Evolutionary conservation across 179 eudicot species (phyloP).

Genomic region (Spergularia azorica): DNA sequence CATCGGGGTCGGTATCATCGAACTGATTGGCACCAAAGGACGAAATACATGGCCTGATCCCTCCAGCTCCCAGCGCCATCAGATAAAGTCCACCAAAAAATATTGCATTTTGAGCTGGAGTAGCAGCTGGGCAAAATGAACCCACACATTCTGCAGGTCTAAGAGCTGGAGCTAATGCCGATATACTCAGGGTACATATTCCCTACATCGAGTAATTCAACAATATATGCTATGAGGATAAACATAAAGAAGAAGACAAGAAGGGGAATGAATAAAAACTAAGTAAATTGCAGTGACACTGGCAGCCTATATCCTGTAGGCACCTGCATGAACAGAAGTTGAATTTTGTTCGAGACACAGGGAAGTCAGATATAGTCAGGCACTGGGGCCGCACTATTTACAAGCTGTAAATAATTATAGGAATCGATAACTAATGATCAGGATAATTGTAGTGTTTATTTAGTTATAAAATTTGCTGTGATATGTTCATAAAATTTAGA

Average conservation of each 20-base stretch:
- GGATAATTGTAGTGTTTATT: no score
- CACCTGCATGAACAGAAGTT: no score
- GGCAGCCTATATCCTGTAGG: no score
- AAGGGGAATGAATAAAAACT: background rate
- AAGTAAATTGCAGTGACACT: no score
- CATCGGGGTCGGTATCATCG: conserved; percentile 66
- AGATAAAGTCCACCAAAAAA: conserved; percentile 65
- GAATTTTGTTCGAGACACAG: no score
- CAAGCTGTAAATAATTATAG: no score
- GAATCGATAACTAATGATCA: no score
- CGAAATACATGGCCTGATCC: conserved; percentile 70
- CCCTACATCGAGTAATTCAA: conserved; percentile 37
- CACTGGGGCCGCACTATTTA: no score
- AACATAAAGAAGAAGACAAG: background rate
- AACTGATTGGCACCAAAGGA: conserved; percentile 84
- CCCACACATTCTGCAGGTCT: conserved; percentile 57
- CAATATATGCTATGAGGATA: background rate
- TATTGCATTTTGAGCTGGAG: conserved; percentile 52
- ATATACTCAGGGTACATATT: conserved; percentile 65
- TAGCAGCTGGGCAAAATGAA: conserved; percentile 59
- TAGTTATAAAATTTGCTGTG: no score
- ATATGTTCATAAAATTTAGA: no score
- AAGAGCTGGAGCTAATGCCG: conserved; percentile 55
- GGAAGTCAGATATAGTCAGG: no score
- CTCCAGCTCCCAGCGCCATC: conserved; percentile 68